phyloP scores from a whole-genome alignment of 2,329 filamentous ascomycete species.

The Fusarium sp. region DNA sequence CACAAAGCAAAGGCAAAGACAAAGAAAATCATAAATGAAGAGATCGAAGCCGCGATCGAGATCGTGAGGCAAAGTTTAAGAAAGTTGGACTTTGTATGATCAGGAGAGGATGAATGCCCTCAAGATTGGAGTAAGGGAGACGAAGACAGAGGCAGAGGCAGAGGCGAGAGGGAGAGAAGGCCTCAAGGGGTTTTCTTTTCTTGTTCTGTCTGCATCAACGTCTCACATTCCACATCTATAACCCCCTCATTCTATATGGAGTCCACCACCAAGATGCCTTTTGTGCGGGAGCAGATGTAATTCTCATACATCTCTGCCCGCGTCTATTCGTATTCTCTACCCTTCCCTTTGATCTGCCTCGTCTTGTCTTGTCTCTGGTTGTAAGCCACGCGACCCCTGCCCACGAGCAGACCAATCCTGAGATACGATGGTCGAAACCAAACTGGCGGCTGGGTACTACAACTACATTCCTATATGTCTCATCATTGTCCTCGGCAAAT shows the following conservation, averaged over 20 bases:
- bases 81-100: conserved; percentile 4
- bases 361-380: conserved; percentile 31
- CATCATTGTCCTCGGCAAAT: conserved; percentile 1
- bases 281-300: conserved; percentile 15
- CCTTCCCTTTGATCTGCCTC: conserved; percentile 13
- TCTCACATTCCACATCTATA: conserved; percentile 15
- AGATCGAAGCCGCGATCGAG: neutral
- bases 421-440: neutral
- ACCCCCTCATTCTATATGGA: conserved; percentile 21
- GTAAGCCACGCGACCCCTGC: conserved; percentile 33
- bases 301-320: conserved; percentile 2
- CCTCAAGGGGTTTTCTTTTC: conserved; percentile 5
- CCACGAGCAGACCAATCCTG: conserved; percentile 18
- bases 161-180: neutral
- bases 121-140: conserved; percentile 11
- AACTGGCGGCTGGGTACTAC: neutral
- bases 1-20: conserved; percentile 11
- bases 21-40: neutral
- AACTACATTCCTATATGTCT: conserved; percentile 35
- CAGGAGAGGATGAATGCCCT: conserved; percentile 1
- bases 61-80: conserved; percentile 3
- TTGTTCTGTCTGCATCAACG: neutral
- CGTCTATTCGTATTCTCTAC: neutral
- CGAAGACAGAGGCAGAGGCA: neutral
- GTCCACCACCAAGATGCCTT: conserved; percentile 10